A percentile compares a stretch with the other conserved stretches of the same genome.
Conservation (phyloP, 495 filamentous ascomycete species). For the Barbatosphaeria neglecta region DNA sequence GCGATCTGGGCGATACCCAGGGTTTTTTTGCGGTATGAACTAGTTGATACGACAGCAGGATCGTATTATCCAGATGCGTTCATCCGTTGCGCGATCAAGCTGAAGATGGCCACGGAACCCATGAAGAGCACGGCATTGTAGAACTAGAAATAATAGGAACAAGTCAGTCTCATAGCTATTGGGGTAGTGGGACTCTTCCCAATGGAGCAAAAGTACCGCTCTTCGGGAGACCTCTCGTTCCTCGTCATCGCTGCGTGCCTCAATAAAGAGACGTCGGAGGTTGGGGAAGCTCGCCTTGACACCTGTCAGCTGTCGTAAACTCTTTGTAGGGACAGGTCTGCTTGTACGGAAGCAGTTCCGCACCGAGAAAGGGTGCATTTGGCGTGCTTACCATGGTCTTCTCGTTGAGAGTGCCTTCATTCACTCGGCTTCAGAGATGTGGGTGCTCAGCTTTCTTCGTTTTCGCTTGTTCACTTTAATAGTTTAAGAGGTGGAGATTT, state of each 20-base stretch:
- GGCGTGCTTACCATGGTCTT: no score
- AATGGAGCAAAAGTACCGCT: conserved; percentile 56
- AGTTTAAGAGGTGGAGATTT: no score
- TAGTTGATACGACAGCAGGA: not conserved
- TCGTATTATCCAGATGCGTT: conserved; percentile 27
- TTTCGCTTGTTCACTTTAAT: no score
- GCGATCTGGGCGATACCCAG: not conserved
- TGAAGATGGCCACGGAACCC: conserved; percentile 86
- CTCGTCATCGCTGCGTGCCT: conserved; percentile 85
- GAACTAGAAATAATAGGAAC: conserved; percentile 47
- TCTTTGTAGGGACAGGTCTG: no score
- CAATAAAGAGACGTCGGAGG: conserved; percentile 88
- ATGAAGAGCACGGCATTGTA: conserved; percentile 96
- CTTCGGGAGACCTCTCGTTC: conserved; percentile 89
- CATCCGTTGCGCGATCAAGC: conserved; percentile 68
- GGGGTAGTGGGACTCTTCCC: no score
- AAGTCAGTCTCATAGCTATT: not conserved
- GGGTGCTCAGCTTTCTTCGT: no score
- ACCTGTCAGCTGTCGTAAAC: not conserved
- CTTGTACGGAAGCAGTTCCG: no score
- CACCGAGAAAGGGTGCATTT: no score
- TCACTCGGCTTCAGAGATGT: no score
- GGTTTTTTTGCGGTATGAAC: not conserved
- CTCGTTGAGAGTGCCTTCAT: no score
- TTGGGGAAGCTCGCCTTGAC: conserved; percentile 79